Evolutionary conservation across 2,329 filamentous ascomycete species (phyloP), one percentile per base, ranked within the genome.

Genomic region (Nakataea oryzae): DNA sequence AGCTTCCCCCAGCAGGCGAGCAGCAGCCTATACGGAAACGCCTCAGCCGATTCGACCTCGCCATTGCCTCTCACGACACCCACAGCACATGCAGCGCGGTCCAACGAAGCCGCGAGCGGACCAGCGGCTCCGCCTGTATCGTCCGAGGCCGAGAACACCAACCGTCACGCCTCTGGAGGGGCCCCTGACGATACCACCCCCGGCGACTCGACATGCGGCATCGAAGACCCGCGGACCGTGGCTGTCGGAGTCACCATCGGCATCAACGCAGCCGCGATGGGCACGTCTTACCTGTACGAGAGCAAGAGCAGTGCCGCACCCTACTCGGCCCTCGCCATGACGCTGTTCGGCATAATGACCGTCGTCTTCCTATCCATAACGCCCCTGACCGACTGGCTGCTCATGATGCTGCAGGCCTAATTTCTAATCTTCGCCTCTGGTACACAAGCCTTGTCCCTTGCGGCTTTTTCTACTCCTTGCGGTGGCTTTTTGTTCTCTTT

Each of bases 211-310:
- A n/a, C n/a, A n/a, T n/a, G 7, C 41, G 21, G 7, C 21, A 24
- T 24, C 1, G 59, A 72, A 24, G 73, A 75, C 61, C 69, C 76
- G 0, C 62, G 69, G 2, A 78, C 74, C 0, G 75, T 84, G 2
- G 81, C 81, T 0, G 73, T 78, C 0, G 83, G 82, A 47, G 75
- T 82, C 47, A 75, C 81, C 0, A 75, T 84, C 59, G 83, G 83
- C 3, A 78, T 85, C 72, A 86, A 85, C 65, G 81, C 81, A 1
- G 82, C 82, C 0, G 83, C 83, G 3, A 84, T 86, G 81, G 83
- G 83, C 2, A 82, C 83, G 0, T 77, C 82, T 0, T 81, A 83
- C 63, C 73, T 85, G 17, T 83, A 85, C 62, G 81, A 84, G 69
- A 76, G 75, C 9, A 74, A 74, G 61, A 83, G 79, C 65, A 76